Evolutionary conservation across 768 basidiomycete genomes (phyloP).

Genomic region (Filobasidium wieringae): DNA sequence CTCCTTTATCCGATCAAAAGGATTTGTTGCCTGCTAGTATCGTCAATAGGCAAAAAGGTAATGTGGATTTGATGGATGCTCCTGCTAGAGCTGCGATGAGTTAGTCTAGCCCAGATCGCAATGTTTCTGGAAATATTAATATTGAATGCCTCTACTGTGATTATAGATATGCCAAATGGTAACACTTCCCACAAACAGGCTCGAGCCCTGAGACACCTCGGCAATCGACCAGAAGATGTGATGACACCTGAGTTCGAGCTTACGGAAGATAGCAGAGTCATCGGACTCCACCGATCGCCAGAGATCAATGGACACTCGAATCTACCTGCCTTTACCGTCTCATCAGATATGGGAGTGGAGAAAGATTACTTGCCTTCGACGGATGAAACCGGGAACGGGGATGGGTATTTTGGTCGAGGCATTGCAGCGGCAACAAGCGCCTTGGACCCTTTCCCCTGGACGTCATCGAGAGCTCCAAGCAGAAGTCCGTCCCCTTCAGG

Average conservation of each 20-base stretch:
- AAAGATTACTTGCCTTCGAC: background rate
- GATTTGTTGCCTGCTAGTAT: conserved; percentile 7
- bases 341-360: background rate
- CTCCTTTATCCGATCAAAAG: conserved; percentile 6
- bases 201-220: conserved; percentile 24
- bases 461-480: conserved; percentile 15
- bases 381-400: background rate
- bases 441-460: conserved; percentile 17
- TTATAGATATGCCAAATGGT: conserved; percentile 29
- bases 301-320: background rate
- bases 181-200: conserved; percentile 31
- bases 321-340: background rate
- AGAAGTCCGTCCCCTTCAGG: conserved; percentile 25
- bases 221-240: conserved; percentile 15
- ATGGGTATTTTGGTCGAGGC: background rate
- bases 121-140: too few relatives aligned
- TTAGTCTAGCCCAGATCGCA: background rate
- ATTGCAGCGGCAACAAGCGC: background rate
- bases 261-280: conserved; percentile 3
- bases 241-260: conserved; percentile 30
- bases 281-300: background rate
- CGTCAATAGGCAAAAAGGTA: conserved; percentile 10
- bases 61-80: conserved; percentile 22
- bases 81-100: conserved; percentile 36
- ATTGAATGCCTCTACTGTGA: too few relatives aligned